Evolutionary conservation across 345 rosid species (phyloP).

Genomic region (Clarkia xantiana): DNA sequence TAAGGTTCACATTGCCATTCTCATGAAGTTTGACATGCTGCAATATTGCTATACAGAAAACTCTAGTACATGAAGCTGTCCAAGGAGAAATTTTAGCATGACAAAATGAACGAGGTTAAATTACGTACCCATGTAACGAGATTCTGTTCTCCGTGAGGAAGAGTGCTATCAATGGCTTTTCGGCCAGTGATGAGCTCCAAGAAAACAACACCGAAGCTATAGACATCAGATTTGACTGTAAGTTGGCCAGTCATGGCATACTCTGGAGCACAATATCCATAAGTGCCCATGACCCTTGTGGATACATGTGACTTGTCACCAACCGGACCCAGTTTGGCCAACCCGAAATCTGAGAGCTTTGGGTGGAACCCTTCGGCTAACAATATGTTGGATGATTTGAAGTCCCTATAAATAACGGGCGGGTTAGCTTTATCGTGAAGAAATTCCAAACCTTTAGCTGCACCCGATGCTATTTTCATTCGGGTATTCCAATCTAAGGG

Average conservation of each 20-base stretch:
- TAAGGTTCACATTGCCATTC: too few relatives aligned
- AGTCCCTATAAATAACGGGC: conserved; percentile 92
- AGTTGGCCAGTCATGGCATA: conserved; percentile 99
- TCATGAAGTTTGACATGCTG: too few relatives aligned
- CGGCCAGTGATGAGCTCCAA: conserved; percentile 94
- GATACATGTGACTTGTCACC: conserved; percentile 99
- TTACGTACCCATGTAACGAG: conserved; percentile 77
- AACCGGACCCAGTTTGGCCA: conserved; percentile 92
- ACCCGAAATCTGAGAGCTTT: conserved; percentile 94
- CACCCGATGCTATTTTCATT: conserved; percentile 98
- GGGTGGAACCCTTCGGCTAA: conserved; percentile 85
- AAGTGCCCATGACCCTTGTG: conserved; percentile 98
- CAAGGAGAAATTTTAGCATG: too few relatives aligned
- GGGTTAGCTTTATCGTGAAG: conserved; percentile 91
- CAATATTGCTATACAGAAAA: too few relatives aligned
- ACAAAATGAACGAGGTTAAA: not conserved
- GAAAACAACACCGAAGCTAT: conserved; percentile 91
- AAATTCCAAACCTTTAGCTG: conserved; percentile 90
- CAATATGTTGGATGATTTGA: conserved; percentile 90
- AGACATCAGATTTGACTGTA: conserved; percentile 89
- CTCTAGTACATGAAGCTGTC: too few relatives aligned
- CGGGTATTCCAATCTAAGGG: conserved; percentile 90
- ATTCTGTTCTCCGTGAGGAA: conserved; percentile 92
- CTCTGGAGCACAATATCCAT: conserved; percentile 98
- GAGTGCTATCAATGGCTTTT: conserved; percentile 70